A percentile compares a stretch with the other conserved stretches of the same genome.
Conservation (phyloP, 2,329 filamentous ascomycete species). For the Aspergillus sp. region DNA sequence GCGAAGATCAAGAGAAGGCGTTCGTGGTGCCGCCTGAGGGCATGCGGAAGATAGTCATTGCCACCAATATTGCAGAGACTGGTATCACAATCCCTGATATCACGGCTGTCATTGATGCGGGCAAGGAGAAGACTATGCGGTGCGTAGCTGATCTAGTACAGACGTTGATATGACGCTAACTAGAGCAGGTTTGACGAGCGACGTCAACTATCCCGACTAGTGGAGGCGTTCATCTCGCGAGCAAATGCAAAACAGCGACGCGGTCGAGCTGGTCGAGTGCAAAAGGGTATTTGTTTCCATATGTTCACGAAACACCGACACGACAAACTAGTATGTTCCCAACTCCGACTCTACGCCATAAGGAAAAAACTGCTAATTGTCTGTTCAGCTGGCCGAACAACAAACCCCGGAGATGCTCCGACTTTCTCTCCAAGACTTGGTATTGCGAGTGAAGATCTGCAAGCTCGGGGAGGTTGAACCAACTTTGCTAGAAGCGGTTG, state of each 20-base stretch:
- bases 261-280: slow-evolving; percentile 91
- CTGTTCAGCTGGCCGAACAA: slow-evolving; percentile 72
- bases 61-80: slow-evolving; percentile 97
- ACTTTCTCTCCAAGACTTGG: slow-evolving; percentile 88
- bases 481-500: slow-evolving; percentile 81
- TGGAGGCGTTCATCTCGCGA: slow-evolving; percentile 92
- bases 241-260: slow-evolving; percentile 95
- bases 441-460: slow-evolving; percentile 96
- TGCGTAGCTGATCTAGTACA: slow-evolving; percentile 11
- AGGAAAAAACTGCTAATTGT: neutral
- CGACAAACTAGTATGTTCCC: slow-evolving; percentile 58
- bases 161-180: neutral
- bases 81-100: slow-evolving; percentile 97
- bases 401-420: slow-evolving; percentile 97
- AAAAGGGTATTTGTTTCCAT: slow-evolving; percentile 93
- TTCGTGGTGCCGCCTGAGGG: slow-evolving; percentile 83
- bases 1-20: slow-evolving; percentile 91
- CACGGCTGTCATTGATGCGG: slow-evolving; percentile 93
- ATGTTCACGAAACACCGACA: slow-evolving; percentile 89
- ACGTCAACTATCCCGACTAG: slow-evolving; percentile 81
- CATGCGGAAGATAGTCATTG: slow-evolving; percentile 86
- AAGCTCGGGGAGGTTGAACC: slow-evolving; percentile 92
- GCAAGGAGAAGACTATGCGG: slow-evolving; percentile 93
- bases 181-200: slow-evolving; percentile 76
- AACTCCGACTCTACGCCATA: neutral